Conservation (phyloP, 2,329 filamentous ascomycete genomes). For the Lachnellula suecica region DNA sequence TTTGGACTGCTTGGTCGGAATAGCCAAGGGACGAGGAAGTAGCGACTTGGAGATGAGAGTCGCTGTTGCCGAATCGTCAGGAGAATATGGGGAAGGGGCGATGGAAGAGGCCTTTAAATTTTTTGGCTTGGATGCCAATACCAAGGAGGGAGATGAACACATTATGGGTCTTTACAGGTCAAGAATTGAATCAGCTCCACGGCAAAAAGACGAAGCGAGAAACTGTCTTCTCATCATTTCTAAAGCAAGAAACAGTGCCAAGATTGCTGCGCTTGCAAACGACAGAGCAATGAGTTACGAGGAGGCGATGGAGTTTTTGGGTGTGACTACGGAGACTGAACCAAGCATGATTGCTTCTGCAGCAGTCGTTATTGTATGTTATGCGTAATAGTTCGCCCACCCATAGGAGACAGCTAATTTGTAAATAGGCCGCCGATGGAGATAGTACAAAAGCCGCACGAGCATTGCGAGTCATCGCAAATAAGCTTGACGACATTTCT, state of each 20-base stretch:
- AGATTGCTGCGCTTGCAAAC: slow-evolving; percentile 56
- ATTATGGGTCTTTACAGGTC: slow-evolving; percentile 63
- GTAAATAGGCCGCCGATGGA: slow-evolving; percentile 25
- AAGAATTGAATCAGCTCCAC: slow-evolving; percentile 52
- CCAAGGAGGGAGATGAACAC: slow-evolving; percentile 51
- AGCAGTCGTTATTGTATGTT: slow-evolving; percentile 31
- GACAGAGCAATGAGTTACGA: slow-evolving; percentile 57
- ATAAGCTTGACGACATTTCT: slow-evolving; percentile 24
- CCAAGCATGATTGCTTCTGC: slow-evolving; percentile 33
- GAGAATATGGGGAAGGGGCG: slow-evolving; percentile 55
- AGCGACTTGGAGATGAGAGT: slow-evolving; percentile 58
- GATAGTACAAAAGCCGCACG: slow-evolving; percentile 31
- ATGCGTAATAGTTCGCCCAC: neutral
- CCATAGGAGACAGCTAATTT: slow-evolving; percentile 3
- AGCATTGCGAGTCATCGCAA: slow-evolving; percentile 31
- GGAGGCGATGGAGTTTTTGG: slow-evolving; percentile 63
- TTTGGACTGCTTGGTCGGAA: slow-evolving; percentile 61
- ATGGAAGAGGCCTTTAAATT: slow-evolving; percentile 56
- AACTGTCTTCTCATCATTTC: slow-evolving; percentile 60
- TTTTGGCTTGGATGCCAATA: slow-evolving; percentile 52
- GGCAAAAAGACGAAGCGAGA: slow-evolving; percentile 54
- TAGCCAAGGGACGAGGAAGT: slow-evolving; percentile 50
- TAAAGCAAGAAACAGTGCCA: slow-evolving; percentile 53
- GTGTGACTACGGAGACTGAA: slow-evolving; percentile 34
- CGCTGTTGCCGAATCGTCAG: slow-evolving; percentile 56